A percentile compares a stretch with the other conserved stretches of the same genome.
Evolutionary conservation across 2,329 filamentous ascomycete species (phyloP).

Genomic region (Fusarium camptoceras): DNA sequence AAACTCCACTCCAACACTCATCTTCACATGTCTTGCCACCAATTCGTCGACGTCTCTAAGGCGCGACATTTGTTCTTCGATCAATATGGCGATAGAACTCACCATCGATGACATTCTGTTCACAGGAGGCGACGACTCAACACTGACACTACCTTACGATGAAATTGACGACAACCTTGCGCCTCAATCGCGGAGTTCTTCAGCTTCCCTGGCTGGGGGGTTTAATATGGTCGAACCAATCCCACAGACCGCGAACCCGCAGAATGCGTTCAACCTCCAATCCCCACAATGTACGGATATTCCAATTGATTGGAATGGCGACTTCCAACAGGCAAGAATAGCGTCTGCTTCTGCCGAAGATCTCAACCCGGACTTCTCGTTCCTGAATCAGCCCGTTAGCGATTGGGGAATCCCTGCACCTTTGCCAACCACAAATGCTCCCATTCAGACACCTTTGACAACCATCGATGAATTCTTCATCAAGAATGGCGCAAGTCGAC

Average conservation of each 20-base stretch:
- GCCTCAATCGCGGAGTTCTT: conserved; percentile 28
- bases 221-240: not conserved
- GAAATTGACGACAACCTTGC: conserved; percentile 20
- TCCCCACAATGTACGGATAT: not conserved
- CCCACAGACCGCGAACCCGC: conserved; percentile 17
- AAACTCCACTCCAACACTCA: conserved; percentile 28
- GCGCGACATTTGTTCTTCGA: not conserved
- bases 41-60: not conserved
- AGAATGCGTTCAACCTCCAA: not conserved
- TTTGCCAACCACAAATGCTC: conserved; percentile 1
- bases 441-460: conserved; percentile 26
- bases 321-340: conserved; percentile 33
- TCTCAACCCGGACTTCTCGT: conserved; percentile 33
- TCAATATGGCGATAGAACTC: conserved; percentile 31
- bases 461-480: conserved; percentile 54
- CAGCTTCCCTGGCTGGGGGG: conserved; percentile 16
- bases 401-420: conserved; percentile 26
- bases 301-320: conserved; percentile 40
- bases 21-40: conserved; percentile 13
- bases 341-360: conserved; percentile 2
- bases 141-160: conserved; percentile 33
- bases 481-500: conserved; percentile 56
- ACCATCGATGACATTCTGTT: conserved; percentile 43
- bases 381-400: conserved; percentile 30
- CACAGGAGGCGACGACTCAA: conserved; percentile 31